Percentiles rank a stretch among this genome's conserved stretches.
These are phyloP conservation scores for Trypanosoma cruzi DNA, from an alignment of 208 protist genomes.

Conservation along the genomic window DNA sequence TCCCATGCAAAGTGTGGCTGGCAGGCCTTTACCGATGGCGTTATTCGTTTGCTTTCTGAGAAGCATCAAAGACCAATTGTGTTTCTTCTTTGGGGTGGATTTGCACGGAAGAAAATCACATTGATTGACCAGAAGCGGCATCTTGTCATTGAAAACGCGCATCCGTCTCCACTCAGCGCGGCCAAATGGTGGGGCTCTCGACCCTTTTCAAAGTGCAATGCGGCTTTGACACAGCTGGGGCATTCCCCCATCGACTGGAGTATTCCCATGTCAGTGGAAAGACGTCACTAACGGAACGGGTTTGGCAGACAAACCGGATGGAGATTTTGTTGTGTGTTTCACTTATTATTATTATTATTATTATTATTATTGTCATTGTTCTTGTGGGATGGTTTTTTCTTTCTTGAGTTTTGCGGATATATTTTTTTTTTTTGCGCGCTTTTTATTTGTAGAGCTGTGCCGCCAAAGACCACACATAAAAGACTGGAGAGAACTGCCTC, in stretches of 20 bases:
- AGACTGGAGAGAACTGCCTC: not conserved
- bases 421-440: not conserved
- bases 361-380: not conserved
- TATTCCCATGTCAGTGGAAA: slow-evolving; percentile 37
- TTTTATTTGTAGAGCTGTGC: not conserved
- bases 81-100: slow-evolving; percentile 97
- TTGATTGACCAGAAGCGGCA: slow-evolving; percentile 90
- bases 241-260: slow-evolving; percentile 85
- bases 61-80: slow-evolving; percentile 70
- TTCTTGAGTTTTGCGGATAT: not conserved
- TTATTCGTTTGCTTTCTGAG: slow-evolving; percentile 86
- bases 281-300: not conserved
- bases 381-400: not conserved
- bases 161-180: slow-evolving; percentile 88
- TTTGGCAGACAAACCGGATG: not conserved
- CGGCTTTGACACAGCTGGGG: slow-evolving; percentile 50
- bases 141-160: slow-evolving; percentile 84
- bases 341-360: not conserved
- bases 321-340: slow-evolving; percentile 6
- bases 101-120: slow-evolving; percentile 91
- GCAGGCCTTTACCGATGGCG: slow-evolving; percentile 95
- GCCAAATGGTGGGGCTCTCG: slow-evolving; percentile 75
- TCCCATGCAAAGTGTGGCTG: slow-evolving; percentile 95
- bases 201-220: slow-evolving; percentile 90
- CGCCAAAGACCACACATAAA: not conserved